Evolutionary conservation across 1,139 yeast species (phyloP), one percentile per base, ranked within the genome.

Genomic region (Groenewaldozyma auringiensis): DNA sequence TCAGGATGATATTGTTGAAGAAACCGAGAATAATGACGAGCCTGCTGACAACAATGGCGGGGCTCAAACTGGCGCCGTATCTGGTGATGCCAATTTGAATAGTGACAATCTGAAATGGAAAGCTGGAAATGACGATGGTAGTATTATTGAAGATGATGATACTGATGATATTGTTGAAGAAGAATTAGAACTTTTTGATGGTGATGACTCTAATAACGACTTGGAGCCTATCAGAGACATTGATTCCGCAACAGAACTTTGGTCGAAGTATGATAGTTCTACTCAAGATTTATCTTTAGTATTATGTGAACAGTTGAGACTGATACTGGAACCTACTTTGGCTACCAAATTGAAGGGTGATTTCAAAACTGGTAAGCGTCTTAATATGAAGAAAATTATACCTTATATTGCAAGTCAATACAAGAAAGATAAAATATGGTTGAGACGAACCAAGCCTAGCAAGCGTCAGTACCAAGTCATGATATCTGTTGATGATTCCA

Each of bases 381-480:
- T 94, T 60, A 94, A 94, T 66, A 89, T 94, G 97, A 92, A 89
- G 72, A 75, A 97, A 55, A 94, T 94, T 56, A 92, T 94, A 59
- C 96, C 98, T 13, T 94, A 92, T 66, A 92, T 94, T 70, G 98
- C 99, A 1, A 85, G 95, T 42, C 96, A 89, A 60, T 94, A 88
- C 77, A 81, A 95, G 60, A 92, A 92, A 65, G 99, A 94, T 66
- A 94, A 94, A 71, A 94, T 94, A 51, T 94, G 99, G 99, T 75
- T 94, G 69, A 79, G 96, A 62, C 80, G 99, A 67, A 89, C 97
- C 6, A 92, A 92, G 63, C 99, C 98, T 46, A 85, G 95, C 53
- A 92, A 94, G 69, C 81, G 99, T 59, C 94, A 89, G 63, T 94
- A 92, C 65, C 98, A 94, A 69, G 84, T 94, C 53, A 86, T 94